phyloP scores from a whole-genome alignment of 495 filamentous ascomycete genomes.

The Tuber indicum region DNA sequence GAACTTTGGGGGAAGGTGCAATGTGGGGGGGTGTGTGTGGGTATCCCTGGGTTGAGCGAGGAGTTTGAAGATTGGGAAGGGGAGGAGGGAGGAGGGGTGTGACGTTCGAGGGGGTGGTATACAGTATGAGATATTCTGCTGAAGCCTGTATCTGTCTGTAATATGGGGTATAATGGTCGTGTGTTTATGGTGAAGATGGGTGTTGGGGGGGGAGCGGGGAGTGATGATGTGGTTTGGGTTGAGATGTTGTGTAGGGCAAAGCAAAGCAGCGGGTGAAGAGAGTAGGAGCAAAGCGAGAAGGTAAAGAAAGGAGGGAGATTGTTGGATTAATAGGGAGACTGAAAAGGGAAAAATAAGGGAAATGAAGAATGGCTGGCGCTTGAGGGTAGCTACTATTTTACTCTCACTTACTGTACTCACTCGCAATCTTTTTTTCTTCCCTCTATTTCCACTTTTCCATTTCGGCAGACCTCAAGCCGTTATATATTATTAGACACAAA shows the following conservation, averaged over 20 bases:
- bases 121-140: background rate
- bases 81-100: background rate
- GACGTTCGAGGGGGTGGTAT: slow-evolving; percentile 1
- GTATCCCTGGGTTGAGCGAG: background rate
- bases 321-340: slow-evolving; percentile 1
- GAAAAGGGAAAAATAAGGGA: background rate
- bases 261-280: background rate
- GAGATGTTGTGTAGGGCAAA: background rate
- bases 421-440: background rate
- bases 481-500: slow-evolving; percentile 3
- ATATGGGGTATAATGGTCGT: background rate
- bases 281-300: background rate
- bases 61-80: background rate
- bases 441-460: background rate
- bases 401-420: background rate
- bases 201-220: background rate
- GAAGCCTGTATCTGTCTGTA: background rate
- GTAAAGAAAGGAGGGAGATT: background rate
- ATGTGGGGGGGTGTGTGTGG: slow-evolving; percentile 18
- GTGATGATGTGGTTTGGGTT: background rate
- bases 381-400: background rate
- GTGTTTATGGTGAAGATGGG: background rate
- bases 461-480: background rate
- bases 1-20: slow-evolving; percentile 24
- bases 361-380: background rate